Base-by-base conservation (phyloP, 768 basidiomycete genomes). In the Pleurotus salmoneostramineus region DNA sequence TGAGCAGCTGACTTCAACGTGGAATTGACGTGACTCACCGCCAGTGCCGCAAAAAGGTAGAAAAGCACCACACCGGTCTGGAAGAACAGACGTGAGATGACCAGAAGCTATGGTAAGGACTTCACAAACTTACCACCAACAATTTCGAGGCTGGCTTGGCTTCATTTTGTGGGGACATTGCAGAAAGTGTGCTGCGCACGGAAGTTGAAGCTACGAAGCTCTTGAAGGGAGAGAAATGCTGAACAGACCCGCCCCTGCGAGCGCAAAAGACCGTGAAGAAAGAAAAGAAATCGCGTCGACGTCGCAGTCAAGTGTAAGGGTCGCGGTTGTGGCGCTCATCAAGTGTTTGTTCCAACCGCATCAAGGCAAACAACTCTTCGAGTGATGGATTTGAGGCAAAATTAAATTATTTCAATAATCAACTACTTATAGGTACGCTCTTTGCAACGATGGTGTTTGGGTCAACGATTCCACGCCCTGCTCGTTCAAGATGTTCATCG, bases 1-100 rank as follows among this genome's bases (percentile, higher is more conserved):
- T n/a, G 6, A 7, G 27, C 35, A 17, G 14, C 5, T 40, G 40
- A 21, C 40, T n/a, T 17, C n/a, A 31, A 21, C 27, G 51, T 5
- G 15, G 45, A 33, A 14, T 27, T 47, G 15, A 43, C 42, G 11
- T 31, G 35, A 85, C 92, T 64, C 72, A 94, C 93, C 67, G 89
- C 81, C 58, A 95, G 72, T 21, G 93, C 93, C 56, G 93, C 92
- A n/a, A 93, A 82, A 57, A 95, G 83, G 68, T 95, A 95, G 72
- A 95, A 95, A 10, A 80, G 68, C 6, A 95, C 90, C 6, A 91
- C 91, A 46, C 82, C 87, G 37, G 73, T 80, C 91, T 93, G 45
- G 48, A 56, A 35, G 8, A 15, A 45, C 50, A 52, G 46, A 55
- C 21, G 34, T 42, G 32, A 34, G 61, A 50, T 55, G 71, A 67